phyloP scores from a whole-genome alignment of 2,329 filamentous ascomycete genomes.

The Colletotrichum shisoi region DNA sequence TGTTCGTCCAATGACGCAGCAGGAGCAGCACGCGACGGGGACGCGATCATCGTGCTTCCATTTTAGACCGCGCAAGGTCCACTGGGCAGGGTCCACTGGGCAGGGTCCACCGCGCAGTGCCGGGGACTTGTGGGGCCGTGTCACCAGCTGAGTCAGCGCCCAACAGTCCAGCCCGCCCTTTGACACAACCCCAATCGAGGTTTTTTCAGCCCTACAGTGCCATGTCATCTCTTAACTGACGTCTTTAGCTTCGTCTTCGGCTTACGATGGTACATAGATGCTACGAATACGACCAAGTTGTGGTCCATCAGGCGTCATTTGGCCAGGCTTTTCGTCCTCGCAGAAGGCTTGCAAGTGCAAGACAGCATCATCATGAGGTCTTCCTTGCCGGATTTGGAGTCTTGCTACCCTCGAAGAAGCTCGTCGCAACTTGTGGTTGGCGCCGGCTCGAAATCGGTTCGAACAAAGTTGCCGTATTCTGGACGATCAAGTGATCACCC shows the following conservation, averaged over 20 bases:
- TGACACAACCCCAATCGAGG: neutral
- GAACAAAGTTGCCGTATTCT: conserved; percentile 9
- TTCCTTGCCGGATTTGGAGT: neutral
- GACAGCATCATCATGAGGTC: neutral
- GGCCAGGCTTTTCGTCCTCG: neutral
- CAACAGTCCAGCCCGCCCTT: neutral
- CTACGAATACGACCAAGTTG: neutral
- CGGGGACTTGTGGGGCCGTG: neutral
- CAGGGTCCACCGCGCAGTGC: neutral
- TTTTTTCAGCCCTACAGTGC: neutral
- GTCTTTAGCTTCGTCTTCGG: neutral
- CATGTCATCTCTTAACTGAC: neutral
- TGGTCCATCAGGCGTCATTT: neutral
- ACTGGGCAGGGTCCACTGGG: neutral
- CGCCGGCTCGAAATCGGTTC: neutral
- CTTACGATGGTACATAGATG: neutral
- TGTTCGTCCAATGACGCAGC: conserved; percentile 12
- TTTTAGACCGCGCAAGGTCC: neutral
- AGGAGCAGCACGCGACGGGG: neutral
- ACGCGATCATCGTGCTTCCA: conserved; percentile 3
- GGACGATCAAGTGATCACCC: conserved; percentile 2
- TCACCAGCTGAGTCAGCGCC: neutral
- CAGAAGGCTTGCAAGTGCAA: neutral
- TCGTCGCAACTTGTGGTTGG: neutral
- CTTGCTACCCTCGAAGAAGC: neutral